A percentile compares a stretch with the other conserved stretches of the same genome.
Evolutionary conservation across 2,329 filamentous ascomycete species (phyloP).

Genomic region (Fusarium sp.): DNA sequence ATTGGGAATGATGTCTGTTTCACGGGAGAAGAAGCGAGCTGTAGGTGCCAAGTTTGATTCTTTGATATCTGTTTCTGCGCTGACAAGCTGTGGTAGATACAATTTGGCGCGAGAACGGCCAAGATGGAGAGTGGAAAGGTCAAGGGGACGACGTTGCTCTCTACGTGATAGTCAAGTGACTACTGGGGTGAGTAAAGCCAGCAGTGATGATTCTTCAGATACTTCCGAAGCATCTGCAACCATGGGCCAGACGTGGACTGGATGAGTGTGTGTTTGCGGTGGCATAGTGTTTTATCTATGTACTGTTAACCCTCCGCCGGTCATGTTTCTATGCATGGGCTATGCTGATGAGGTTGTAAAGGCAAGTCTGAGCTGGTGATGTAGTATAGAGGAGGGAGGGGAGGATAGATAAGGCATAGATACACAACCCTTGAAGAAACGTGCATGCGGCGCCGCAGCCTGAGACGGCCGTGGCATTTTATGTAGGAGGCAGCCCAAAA

Average conservation of each 20-base stretch:
- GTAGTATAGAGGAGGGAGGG: background rate
- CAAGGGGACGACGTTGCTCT: constrained; percentile 74
- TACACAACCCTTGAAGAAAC: constrained; percentile 5
- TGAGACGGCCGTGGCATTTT: constrained; percentile 30
- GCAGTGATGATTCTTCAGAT: constrained; percentile 79
- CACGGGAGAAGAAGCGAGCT: constrained; percentile 91
- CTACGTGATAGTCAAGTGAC: constrained; percentile 51
- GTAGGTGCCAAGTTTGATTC: constrained; percentile 60
- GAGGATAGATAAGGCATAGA: constrained; percentile 21
- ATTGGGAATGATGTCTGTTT: constrained; percentile 76
- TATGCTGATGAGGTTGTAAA: constrained; percentile 65
- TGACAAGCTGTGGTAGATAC: constrained; percentile 64
- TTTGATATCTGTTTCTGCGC: background rate
- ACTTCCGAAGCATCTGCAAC: constrained; percentile 71
- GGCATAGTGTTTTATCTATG: constrained; percentile 16
- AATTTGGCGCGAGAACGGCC: constrained; percentile 84
- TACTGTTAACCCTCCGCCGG: constrained; percentile 56
- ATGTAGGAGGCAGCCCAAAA: constrained; percentile 25
- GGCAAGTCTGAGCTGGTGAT: constrained; percentile 71
- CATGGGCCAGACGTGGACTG: constrained; percentile 33
- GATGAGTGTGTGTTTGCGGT: constrained; percentile 60
- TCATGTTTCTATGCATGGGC: constrained; percentile 36
- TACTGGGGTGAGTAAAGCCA: constrained; percentile 33
- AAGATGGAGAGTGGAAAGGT: constrained; percentile 80
- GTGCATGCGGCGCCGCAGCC: constrained; percentile 17